Evolutionary conservation across 1,139 yeast genomes (phyloP).

Genomic region (Hyphopichia burtonii): DNA sequence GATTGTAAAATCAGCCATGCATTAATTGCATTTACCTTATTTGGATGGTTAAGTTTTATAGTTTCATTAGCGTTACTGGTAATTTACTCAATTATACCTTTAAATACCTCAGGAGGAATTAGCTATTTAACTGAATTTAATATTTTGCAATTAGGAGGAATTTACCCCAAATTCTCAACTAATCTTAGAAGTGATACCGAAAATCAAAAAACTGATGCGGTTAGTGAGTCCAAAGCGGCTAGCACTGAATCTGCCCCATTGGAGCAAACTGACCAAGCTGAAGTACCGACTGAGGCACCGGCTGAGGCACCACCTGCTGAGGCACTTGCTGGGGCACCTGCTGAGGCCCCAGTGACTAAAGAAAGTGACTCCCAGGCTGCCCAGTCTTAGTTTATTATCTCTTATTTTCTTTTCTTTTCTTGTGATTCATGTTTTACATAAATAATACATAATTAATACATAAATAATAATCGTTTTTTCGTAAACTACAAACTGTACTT

Average conservation of each 20-base stretch:
- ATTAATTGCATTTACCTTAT: conserved; percentile 26
- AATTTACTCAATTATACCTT: conserved; percentile 23
- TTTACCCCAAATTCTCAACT: conserved; percentile 5
- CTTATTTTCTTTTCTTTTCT: no score
- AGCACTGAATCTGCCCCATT: neutral
- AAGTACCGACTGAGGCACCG: no score
- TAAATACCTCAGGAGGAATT: conserved; percentile 6
- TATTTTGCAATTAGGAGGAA: conserved; percentile 11
- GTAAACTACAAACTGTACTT: no score
- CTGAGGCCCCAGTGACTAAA: no score
- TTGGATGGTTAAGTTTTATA: conserved; percentile 27
- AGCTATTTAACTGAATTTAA: conserved; percentile 2
- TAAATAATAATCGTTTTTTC: no score
- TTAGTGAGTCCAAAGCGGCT: neutral
- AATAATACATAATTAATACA: no score
- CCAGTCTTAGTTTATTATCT: no score
- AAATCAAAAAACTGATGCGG: neutral
- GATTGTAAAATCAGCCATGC: conserved; percentile 27
- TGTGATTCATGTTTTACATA: no score
- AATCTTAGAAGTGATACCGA: neutral
- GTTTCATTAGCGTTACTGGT: conserved; percentile 21
- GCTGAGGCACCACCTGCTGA: no score
- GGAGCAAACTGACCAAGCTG: no score
- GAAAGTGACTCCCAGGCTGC: no score
- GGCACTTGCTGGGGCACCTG: no score